phyloP scores from a whole-genome alignment of 2,329 filamentous ascomycete species.

The Fusarium sp. region DNA sequence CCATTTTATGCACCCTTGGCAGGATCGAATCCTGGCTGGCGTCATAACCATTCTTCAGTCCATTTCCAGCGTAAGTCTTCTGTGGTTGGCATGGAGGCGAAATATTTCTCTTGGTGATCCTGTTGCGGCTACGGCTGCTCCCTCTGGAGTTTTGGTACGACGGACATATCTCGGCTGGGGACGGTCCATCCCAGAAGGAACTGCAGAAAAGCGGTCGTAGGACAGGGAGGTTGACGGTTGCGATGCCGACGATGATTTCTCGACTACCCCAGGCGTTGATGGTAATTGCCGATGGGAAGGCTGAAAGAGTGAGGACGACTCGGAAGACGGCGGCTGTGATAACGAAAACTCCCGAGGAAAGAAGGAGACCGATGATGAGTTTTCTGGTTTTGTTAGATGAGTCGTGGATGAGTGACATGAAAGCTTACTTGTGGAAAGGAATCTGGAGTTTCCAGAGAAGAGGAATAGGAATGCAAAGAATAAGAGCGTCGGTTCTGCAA shows the following conservation, averaged over 20 bases:
- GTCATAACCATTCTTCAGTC: neutral
- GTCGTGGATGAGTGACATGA: rapidly evolving
- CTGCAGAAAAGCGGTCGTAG: constrained; percentile 25
- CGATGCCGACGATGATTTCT: constrained; percentile 52
- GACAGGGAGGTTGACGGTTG: constrained; percentile 49
- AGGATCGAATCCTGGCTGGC: constrained; percentile 34
- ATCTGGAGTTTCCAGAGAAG: constrained; percentile 40
- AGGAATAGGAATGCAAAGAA: constrained; percentile 35
- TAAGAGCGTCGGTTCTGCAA: constrained; percentile 26
- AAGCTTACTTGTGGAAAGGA: constrained; percentile 34
- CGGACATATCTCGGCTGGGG: neutral
- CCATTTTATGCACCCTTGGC: neutral
- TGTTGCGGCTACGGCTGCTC: constrained; percentile 2
- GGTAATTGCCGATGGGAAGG: constrained; percentile 38
- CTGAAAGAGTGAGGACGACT: constrained; percentile 35
- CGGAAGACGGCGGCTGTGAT: constrained; percentile 43
- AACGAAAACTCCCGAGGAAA: constrained; percentile 44
- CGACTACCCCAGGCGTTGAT: constrained; percentile 45
- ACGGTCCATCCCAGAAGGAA: constrained; percentile 19
- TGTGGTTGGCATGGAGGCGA: neutral
- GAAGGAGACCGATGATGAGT: constrained; percentile 41
- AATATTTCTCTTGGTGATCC: neutral
- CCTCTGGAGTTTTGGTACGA: neutral
- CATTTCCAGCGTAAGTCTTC: neutral
- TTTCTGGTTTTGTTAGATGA: constrained; percentile 27